A percentile compares a stretch with the other conserved stretches of the same genome.
These are phyloP conservation scores for Dionaea muscipula DNA, from an alignment of 179 eudicot species.

Conservation along the genomic window DNA sequence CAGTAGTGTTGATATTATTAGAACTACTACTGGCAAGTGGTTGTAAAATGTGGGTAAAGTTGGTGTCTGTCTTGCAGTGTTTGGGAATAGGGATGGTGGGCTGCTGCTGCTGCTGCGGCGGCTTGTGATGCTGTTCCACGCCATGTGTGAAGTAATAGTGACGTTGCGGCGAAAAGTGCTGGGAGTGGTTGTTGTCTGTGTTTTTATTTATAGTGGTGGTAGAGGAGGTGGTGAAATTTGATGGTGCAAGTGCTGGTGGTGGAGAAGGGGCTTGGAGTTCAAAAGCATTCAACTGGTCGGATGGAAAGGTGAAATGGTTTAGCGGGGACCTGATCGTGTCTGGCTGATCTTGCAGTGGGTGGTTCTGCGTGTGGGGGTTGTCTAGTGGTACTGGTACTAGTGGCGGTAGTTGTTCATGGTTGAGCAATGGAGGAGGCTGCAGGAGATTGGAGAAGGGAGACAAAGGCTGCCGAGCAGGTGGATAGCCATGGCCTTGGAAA, in stretches of 20 bases:
- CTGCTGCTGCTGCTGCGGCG: neutral
- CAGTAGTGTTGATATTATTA: neutral
- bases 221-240: neutral
- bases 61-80: slow-evolving; percentile 32
- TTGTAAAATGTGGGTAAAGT: slow-evolving; percentile 7
- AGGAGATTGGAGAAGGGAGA: slow-evolving; percentile 12
- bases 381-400: slow-evolving; percentile 12
- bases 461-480: slow-evolving; percentile 11
- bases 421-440: neutral
- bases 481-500: slow-evolving; percentile 12
- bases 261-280: slow-evolving; percentile 11
- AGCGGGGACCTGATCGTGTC: slow-evolving; percentile 16
- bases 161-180: slow-evolving; percentile 10
- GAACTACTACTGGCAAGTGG: neutral
- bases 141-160: slow-evolving; percentile 11
- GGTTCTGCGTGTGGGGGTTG: slow-evolving; percentile 11
- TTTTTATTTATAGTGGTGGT: slow-evolving; percentile 6
- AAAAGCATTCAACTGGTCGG: slow-evolving; percentile 3
- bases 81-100: slow-evolving; percentile 12
- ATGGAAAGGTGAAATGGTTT: slow-evolving; percentile 7
- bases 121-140: slow-evolving; percentile 8
- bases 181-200: neutral
- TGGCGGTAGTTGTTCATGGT: neutral
- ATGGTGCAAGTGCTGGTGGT: neutral
- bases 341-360: slow-evolving; percentile 9